These are phyloP conservation scores for Butyriboletus loyo DNA, from an alignment of 768 basidiomycete species.

Conservation along the genomic window DNA sequence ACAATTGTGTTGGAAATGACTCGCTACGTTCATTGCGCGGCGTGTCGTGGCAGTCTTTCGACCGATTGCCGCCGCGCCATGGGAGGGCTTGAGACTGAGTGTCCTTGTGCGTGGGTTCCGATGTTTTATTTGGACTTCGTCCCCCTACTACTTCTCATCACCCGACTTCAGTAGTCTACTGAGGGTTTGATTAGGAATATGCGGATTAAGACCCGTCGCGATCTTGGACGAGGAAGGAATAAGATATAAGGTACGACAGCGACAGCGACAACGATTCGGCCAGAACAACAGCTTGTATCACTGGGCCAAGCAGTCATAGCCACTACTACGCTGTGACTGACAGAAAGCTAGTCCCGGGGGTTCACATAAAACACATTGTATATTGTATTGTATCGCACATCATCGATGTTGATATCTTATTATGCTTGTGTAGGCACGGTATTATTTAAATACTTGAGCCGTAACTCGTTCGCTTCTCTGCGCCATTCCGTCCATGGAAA, in stretches of 20 bases:
- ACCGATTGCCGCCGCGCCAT: background rate
- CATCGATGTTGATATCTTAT: too few species aligned
- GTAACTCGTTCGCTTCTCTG: background rate
- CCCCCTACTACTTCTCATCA: background rate
- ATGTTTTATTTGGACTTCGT: background rate
- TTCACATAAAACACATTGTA: too few species aligned
- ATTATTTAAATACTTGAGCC: background rate
- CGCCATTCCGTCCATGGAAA: slow-evolving; percentile 15
- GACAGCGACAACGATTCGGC: too few species aligned
- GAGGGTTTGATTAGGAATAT: background rate
- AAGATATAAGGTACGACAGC: background rate
- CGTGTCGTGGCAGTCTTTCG: background rate
- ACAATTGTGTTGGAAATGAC: background rate
- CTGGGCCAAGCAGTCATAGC: too few species aligned
- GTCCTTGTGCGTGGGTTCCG: background rate
- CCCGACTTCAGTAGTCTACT: background rate
- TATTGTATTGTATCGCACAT: too few species aligned
- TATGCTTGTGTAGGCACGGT: too few species aligned
- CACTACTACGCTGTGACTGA: too few species aligned
- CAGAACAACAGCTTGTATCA: too few species aligned
- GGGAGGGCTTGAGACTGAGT: background rate
- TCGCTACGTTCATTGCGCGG: background rate
- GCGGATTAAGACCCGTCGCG: background rate
- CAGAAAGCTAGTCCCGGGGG: too few species aligned
- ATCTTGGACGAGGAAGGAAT: background rate